Evolutionary conservation across 2,329 filamentous ascomycete species (phyloP).

Genomic region (Hypoxylon sp.): DNA sequence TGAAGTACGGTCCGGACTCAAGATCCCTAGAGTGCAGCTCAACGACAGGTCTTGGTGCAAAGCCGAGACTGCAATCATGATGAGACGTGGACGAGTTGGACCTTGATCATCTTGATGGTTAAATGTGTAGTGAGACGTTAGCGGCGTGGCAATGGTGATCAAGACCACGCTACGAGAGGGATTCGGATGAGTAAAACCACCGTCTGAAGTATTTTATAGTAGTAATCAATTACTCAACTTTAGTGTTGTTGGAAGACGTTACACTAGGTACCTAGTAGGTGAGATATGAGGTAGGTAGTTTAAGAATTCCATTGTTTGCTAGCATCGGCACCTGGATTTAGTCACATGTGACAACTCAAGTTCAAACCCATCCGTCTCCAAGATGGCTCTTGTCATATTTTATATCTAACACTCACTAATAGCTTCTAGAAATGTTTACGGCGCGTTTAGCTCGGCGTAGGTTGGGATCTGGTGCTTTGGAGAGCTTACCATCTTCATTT

Average conservation of each 20-base stretch:
- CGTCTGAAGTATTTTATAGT: background rate
- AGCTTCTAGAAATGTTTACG: slow-evolving; percentile 21
- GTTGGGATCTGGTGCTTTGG: slow-evolving; percentile 5
- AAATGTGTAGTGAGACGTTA: background rate
- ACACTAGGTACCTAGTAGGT: background rate
- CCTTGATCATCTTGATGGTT: background rate
- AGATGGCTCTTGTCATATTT: background rate
- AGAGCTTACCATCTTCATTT: background rate
- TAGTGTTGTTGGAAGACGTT: background rate
- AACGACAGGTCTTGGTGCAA: slow-evolving; percentile 2
- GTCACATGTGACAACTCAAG: background rate
- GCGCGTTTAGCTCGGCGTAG: slow-evolving; percentile 3
- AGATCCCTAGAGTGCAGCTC: background rate
- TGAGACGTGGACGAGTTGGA: background rate
- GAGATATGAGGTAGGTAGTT: background rate
- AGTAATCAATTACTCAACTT: too few species aligned
- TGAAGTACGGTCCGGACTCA: background rate
- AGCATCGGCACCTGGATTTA: background rate
- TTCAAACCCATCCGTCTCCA: background rate
- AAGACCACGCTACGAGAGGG: slow-evolving; percentile 15
- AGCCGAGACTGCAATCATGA: background rate
- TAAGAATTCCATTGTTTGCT: background rate
- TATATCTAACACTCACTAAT: slow-evolving; percentile 9
- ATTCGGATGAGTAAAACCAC: background rate
- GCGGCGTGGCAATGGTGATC: slow-evolving; percentile 1